phyloP scores from a whole-genome alignment of 495 filamentous ascomycete genomes.

The Filosporella fistucella region DNA sequence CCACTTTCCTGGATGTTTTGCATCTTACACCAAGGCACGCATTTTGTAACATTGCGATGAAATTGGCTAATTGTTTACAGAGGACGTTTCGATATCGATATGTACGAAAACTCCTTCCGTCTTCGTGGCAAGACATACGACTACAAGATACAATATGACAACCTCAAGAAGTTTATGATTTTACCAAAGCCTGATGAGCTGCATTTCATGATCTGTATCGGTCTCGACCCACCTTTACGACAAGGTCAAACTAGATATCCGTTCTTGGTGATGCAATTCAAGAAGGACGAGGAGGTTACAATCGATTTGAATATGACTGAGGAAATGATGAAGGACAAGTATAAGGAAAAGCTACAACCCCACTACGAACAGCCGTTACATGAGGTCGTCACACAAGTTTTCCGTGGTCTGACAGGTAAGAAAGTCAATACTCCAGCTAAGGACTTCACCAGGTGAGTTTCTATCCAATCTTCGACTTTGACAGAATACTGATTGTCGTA shows the following conservation, averaged over 20 bases:
- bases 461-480: neutral
- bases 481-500: slow-evolving; percentile 24
- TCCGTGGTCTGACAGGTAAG: slow-evolving; percentile 89
- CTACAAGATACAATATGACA: slow-evolving; percentile 98
- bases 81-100: slow-evolving; percentile 99
- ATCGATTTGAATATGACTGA: slow-evolving; percentile 98
- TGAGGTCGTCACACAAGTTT: slow-evolving; percentile 87
- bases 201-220: slow-evolving; percentile 91
- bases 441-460: slow-evolving; percentile 69
- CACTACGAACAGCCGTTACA: slow-evolving; percentile 92
- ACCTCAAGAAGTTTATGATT: slow-evolving; percentile 97
- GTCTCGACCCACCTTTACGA: slow-evolving; percentile 90
- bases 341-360: slow-evolving; percentile 79
- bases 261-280: slow-evolving; percentile 99
- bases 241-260: slow-evolving; percentile 98
- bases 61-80: slow-evolving; percentile 45
- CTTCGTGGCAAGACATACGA: slow-evolving; percentile 99
- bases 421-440: slow-evolving; percentile 90
- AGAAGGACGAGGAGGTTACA: slow-evolving; percentile 94
- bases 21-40: slow-evolving; percentile 92
- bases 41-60: neutral
- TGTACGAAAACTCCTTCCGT: slow-evolving; percentile 98
- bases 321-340: slow-evolving; percentile 73
- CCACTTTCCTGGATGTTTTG: slow-evolving; percentile 93
- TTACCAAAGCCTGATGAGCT: slow-evolving; percentile 96